Conservation (phyloP, 768 basidiomycete genomes). For the Lactarius pseudohatsudake region DNA sequence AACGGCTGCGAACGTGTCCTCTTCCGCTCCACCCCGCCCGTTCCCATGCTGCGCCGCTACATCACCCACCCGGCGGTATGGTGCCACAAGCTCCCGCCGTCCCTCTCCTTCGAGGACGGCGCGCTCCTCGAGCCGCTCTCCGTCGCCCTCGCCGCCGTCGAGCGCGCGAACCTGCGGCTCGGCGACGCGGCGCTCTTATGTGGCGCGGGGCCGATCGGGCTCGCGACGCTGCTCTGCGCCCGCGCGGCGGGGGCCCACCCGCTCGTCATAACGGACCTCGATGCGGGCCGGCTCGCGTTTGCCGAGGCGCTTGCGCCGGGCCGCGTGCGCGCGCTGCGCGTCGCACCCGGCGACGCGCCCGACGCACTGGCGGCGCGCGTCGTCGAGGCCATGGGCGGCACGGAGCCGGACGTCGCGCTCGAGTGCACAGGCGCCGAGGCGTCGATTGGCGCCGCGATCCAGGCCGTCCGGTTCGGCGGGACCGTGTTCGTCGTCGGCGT, state of each 20-base stretch:
- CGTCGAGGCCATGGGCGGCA: conserved; percentile 49
- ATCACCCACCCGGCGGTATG: conserved; percentile 26
- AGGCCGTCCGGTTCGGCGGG: conserved; percentile 56
- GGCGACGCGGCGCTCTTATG: conserved; percentile 58
- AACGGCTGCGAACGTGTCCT: conserved; percentile 57
- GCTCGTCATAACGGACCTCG: too few relatives aligned
- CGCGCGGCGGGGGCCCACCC: conserved; percentile 47
- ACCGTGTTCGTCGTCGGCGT: conserved; percentile 73
- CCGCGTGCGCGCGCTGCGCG: conserved; percentile 47
- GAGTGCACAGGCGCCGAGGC: conserved; percentile 68
- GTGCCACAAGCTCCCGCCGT: conserved; percentile 63
- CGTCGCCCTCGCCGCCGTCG: conserved; percentile 66
- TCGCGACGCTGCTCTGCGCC: conserved; percentile 51
- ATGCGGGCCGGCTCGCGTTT: too few relatives aligned
- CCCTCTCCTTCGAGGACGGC: conserved; percentile 65
- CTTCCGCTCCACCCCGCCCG: conserved; percentile 69
- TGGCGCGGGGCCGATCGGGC: conserved; percentile 68
- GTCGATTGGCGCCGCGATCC: conserved; percentile 55
- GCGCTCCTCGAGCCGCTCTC: conserved; percentile 66
- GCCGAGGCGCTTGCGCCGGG: too few relatives aligned
- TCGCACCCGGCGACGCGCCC: conserved; percentile 45
- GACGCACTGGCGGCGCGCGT: conserved; percentile 54
- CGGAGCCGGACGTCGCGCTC: conserved; percentile 50
- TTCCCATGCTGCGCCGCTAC: conserved; percentile 37
- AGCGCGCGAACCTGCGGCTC: conserved; percentile 47